Percentiles rank a stretch among this genome's conserved stretches.
Conservation (phyloP, 164 flowering plant genomes). For the Houttuynia cordata region DNA sequence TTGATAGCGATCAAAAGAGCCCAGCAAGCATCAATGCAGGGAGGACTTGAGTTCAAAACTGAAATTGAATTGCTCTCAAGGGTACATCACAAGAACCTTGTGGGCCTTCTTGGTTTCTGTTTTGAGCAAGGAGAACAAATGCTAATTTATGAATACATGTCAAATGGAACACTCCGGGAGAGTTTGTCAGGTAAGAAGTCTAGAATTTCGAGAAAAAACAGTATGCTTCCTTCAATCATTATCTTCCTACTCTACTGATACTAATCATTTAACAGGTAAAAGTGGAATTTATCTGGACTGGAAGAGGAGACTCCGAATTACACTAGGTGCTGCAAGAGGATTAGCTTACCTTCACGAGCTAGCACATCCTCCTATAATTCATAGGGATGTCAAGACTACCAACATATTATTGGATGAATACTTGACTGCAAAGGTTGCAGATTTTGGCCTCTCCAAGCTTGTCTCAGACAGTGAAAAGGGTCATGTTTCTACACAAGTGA, state of each 20-base stretch:
- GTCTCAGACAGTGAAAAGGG: conserved; percentile 48
- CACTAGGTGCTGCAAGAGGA: conserved; percentile 3
- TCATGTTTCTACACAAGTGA: conserved; percentile 65
- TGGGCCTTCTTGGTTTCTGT: conserved; percentile 55
- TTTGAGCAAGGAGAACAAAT: conserved; percentile 74
- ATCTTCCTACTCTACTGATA: neutral
- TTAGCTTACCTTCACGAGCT: conserved; percentile 5
- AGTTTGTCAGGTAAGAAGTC: conserved; percentile 39
- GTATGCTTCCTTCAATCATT: neutral
- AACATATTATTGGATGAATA: conserved; percentile 33
- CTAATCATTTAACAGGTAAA: neutral
- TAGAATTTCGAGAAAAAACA: neutral
- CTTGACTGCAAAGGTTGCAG: conserved; percentile 55
- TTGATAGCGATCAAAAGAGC: conserved; percentile 64
- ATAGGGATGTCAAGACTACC: conserved; percentile 3
- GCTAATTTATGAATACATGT: conserved; percentile 54
- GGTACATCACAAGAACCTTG: conserved; percentile 73
- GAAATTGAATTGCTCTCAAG: conserved; percentile 68
- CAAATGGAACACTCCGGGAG: conserved; percentile 55
- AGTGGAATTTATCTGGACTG: conserved; percentile 3
- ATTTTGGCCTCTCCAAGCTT: conserved; percentile 67
- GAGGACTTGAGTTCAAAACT: conserved; percentile 59
- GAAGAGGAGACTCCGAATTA: conserved; percentile 1
- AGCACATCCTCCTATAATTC: conserved; percentile 5
- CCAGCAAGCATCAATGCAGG: conserved; percentile 61